Conservation (phyloP, 305 asterid species). For the Stenogyne calaminthoides region DNA sequence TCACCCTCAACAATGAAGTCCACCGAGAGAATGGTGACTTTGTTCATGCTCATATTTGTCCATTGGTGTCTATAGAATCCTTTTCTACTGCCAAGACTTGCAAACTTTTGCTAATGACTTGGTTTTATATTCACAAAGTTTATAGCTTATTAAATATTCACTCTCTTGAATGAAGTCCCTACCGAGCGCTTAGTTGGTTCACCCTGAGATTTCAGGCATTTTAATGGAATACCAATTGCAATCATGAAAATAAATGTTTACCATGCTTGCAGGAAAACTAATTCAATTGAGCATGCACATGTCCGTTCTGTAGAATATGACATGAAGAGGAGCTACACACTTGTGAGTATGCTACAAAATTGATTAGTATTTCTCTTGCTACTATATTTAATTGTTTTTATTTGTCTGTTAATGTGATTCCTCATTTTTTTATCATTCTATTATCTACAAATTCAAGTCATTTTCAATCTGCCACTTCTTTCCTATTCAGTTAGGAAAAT, state of each 20-base stretch:
- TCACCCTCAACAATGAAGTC: background rate
- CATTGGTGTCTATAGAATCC: conserved; percentile 20
- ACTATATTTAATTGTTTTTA: background rate
- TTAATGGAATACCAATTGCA: conserved; percentile 6
- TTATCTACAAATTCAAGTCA: background rate
- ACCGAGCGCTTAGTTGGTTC: conserved; percentile 10
- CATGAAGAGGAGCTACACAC: conserved; percentile 75
- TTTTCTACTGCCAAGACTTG: conserved; percentile 5
- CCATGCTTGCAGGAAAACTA: conserved; percentile 65
- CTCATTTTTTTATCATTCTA: background rate
- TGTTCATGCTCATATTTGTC: conserved; percentile 5
- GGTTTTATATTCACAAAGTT: background rate
- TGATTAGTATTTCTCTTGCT: conserved; percentile 19
- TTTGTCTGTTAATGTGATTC: background rate
- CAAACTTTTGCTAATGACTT: conserved; percentile 11
- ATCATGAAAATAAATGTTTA: conserved; percentile 25
- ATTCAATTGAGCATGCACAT: conserved; percentile 80
- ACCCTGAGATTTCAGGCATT: conserved; percentile 7
- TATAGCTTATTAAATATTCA: background rate
- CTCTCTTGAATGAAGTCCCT: conserved; percentile 9
- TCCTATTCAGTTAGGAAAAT: background rate
- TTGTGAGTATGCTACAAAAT: conserved; percentile 66
- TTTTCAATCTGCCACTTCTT: background rate
- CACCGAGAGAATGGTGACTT: background rate
- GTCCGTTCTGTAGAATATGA: conserved; percentile 86